Evolutionary conservation across 1,284 basidiomycete species (phyloP), one percentile per base, ranked within the genome.

Genomic region (Stygiomarasmius scandens): DNA sequence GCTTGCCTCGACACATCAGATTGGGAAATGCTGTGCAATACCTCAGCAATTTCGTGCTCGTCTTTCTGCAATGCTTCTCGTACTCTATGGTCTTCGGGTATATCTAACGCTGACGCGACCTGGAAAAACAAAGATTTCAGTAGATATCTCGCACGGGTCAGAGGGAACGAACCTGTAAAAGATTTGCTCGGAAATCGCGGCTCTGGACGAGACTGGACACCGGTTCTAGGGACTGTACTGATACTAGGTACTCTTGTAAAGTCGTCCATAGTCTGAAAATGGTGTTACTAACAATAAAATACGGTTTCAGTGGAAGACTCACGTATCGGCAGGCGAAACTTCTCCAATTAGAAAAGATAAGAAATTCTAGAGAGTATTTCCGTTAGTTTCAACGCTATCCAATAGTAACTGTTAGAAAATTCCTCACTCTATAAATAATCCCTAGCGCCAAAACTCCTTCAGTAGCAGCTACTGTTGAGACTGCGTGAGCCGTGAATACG

Each of bases 161-260:
- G n/a, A 41, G 38, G 4, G 8, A 36, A 43, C 50, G n/a, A 16
- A 52, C 50, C 38, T 52, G 50, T 36, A 52, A 43, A 3, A 52
- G 36, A 52, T 43, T 52, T 23, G 36, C 50, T 9, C 50, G 50
- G 34, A 36, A 52, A 20, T 43, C 24, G 14, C 22, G 50, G 19
- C 50, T 52, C 19, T 43, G 50, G 8, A 52, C 36, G 22, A 52
- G 50, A 20, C 36, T 52, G 14, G 50, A 41, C 9, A 52, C 36
- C 2, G 19, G 36, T n/a, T 52, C 50, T 22, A 52, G 50, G n/a
- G 34, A 22, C 24, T 43, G 50, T n/a, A 52, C 5, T 2, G 36
- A 22, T 16, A 23, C 34, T 16, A 25, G 1, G 36, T 52, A 52
- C 36, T 52, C 50, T 12, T 23, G 32, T 9, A 52, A 20, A 3